A percentile compares a stretch with the other conserved stretches of the same genome.
phyloP scores from a whole-genome alignment of 2,329 filamentous ascomycete genomes.

The Biscogniauxia marginata region DNA sequence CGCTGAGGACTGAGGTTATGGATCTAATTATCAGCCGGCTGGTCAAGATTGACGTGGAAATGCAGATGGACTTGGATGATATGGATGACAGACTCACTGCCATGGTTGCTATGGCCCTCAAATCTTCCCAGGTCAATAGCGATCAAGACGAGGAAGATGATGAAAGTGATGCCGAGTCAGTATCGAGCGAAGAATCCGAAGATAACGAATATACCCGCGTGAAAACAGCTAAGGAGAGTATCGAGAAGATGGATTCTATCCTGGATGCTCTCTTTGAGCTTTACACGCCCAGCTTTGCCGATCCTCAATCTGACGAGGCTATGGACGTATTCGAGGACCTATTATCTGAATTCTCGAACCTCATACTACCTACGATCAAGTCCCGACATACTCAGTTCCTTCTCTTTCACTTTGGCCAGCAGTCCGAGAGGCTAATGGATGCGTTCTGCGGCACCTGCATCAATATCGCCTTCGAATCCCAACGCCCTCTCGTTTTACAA shows the following conservation, averaged over 20 bases:
- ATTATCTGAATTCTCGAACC: conserved; percentile 79
- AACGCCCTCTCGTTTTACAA: conserved; percentile 69
- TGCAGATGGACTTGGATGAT: conserved; percentile 90
- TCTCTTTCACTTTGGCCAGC: conserved; percentile 91
- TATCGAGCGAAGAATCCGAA: conserved; percentile 67
- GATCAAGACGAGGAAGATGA: conserved; percentile 55
- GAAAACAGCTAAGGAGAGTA: conserved; percentile 73
- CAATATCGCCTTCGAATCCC: conserved; percentile 67
- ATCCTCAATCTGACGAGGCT: conserved; percentile 66
- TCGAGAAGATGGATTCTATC: conserved; percentile 88
- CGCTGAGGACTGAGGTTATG: conserved; percentile 76
- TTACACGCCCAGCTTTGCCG: conserved; percentile 71
- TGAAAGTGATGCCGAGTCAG: conserved; percentile 68
- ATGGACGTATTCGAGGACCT: conserved; percentile 75
- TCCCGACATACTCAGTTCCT: conserved; percentile 94
- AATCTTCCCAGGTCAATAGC: conserved; percentile 39
- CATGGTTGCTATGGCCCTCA: conserved; percentile 60
- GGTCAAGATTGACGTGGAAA: conserved; percentile 92
- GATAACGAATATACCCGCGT: conserved; percentile 64
- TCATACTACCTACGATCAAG: conserved; percentile 86
- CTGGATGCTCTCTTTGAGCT: conserved; percentile 85
- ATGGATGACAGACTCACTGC: conserved; percentile 85
- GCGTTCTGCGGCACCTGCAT: conserved; percentile 79
- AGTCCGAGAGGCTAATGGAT: conserved; percentile 73
- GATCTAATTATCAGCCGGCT: conserved; percentile 81